Evolutionary conservation across 768 basidiomycete genomes (phyloP).

Genomic region (Boletales sp.): DNA sequence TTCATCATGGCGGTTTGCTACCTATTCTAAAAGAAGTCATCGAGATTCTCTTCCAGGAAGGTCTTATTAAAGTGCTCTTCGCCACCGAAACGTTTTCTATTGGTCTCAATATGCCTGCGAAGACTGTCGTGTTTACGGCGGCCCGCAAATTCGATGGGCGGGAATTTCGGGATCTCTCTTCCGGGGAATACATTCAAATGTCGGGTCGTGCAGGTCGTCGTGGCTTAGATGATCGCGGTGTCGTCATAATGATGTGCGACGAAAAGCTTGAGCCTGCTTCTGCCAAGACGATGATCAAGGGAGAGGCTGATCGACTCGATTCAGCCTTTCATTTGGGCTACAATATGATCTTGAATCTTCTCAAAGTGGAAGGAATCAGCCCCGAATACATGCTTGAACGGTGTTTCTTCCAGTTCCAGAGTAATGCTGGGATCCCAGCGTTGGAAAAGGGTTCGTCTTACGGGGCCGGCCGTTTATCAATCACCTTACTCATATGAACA

Average conservation of each 20-base stretch:
- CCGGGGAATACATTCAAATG: slow-evolving; percentile 99
- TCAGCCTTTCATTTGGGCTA: slow-evolving; percentile 99
- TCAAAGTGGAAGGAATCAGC: slow-evolving; percentile 97
- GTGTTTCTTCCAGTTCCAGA: slow-evolving; percentile 99
- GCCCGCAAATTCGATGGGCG: slow-evolving; percentile 95
- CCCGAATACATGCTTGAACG: slow-evolving; percentile 97
- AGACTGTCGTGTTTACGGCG: slow-evolving; percentile 96
- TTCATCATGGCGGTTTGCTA: slow-evolving; percentile 96
- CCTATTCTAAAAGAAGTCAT: slow-evolving; percentile 99
- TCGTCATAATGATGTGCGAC: slow-evolving; percentile 99
- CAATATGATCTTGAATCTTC: slow-evolving; percentile 97
- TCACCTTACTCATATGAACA: slow-evolving; percentile 6
- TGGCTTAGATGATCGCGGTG: slow-evolving; percentile 96
- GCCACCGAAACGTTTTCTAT: slow-evolving; percentile 99
- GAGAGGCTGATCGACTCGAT: slow-evolving; percentile 93
- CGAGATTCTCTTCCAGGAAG: slow-evolving; percentile 98
- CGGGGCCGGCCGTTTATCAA: not conserved
- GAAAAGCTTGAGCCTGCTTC: slow-evolving; percentile 92
- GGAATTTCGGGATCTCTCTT: slow-evolving; percentile 89
- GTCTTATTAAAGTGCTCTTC: slow-evolving; percentile 95
- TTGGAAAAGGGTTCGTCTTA: slow-evolving; percentile 70
- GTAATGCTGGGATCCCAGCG: slow-evolving; percentile 81
- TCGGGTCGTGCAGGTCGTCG: slow-evolving; percentile 96
- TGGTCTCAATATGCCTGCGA: slow-evolving; percentile 98
- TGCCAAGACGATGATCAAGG: slow-evolving; percentile 97